These are phyloP conservation scores for Beta macrorhiza DNA, from an alignment of 179 eudicot species.

Conservation along the genomic window DNA sequence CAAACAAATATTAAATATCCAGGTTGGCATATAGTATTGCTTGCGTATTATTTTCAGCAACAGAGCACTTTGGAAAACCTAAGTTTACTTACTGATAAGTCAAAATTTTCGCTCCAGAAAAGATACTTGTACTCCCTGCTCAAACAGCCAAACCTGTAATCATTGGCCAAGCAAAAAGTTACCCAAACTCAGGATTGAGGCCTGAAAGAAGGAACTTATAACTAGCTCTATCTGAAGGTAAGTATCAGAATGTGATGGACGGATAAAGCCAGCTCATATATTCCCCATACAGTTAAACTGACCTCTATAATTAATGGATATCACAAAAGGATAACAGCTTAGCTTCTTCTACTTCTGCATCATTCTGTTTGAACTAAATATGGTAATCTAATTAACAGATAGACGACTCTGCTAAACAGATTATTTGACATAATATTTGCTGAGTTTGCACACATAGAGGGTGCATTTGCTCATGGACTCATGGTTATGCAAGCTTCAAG, in stretches of 20 bases:
- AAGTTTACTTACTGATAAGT: slow-evolving; percentile 48
- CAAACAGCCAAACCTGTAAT: slow-evolving; percentile 80
- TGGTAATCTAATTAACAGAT: not conserved
- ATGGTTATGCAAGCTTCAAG: not conserved
- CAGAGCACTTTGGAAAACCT: not conserved
- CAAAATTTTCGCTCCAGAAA: slow-evolving; percentile 74
- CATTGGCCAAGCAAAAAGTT: slow-evolving; percentile 3
- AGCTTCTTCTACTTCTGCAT: not conserved
- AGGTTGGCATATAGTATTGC: slow-evolving; percentile 1
- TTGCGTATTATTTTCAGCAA: slow-evolving; percentile 11
- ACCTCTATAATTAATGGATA: not conserved
- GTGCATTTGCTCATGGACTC: not conserved
- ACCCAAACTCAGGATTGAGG: not conserved
- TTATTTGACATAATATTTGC: not conserved
- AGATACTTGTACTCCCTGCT: slow-evolving; percentile 87
- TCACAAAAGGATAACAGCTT: not conserved
- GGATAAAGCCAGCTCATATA: not conserved
- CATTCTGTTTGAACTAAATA: not conserved
- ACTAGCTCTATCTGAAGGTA: not conserved
- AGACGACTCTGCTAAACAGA: not conserved
- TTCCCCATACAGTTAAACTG: not conserved
- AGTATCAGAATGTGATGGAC: not conserved
- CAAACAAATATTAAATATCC: not conserved
- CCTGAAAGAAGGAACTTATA: slow-evolving; percentile 3
- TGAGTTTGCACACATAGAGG: not conserved